Evolutionary conservation across 371 early-diverging fungal species (phyloP), one percentile per base, ranked within the genome.

Genomic region (Mucor sp.): DNA sequence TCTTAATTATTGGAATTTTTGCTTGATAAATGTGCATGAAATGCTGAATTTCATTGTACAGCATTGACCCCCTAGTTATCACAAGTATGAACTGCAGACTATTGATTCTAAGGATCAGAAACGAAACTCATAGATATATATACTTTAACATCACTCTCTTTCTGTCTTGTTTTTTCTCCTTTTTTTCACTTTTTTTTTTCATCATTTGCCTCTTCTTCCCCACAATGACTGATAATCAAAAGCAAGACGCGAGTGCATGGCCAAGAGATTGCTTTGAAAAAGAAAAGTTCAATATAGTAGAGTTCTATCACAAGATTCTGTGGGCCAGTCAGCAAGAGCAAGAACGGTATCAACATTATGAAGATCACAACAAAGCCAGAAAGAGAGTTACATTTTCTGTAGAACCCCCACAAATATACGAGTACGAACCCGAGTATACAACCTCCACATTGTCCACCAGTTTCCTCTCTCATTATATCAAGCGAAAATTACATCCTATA

Each of bases 371-470:
- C 57, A 9, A 55, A 33, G 19, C 35, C 7, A 14, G 41, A 43
- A 39, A 65, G n/a, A 50, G 56, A 23, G 70, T 69, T 8, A 44
- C 60, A 7, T 69, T 69, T 47, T 69, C 70, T 14, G 19, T 19
- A 25, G 47, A 65, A 2, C 70, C 70, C 25, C 70, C 70, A 33
- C 44, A 41, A 3, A 23, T 69, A 27, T 35, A 65, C 37, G 70
- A 69, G 60, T 69, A 69, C 23, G 70, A 69, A 56, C 55, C 70
- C 8, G 70, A 69, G 43, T 48, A 58, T 30, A 58, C 19, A 44
- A 43, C 17, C 43, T 15, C 19, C 47, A 44, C 62, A 33, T 8
- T 23, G 41, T 25, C 47, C 19, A 25, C 53, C 25, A 53, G 27
- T 25, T 27, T 47, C 23, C n/a, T 33, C 39, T n/a, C 56, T 27